Conservation (phyloP, 345 rosid genomes). For the Populus simonii region DNA sequence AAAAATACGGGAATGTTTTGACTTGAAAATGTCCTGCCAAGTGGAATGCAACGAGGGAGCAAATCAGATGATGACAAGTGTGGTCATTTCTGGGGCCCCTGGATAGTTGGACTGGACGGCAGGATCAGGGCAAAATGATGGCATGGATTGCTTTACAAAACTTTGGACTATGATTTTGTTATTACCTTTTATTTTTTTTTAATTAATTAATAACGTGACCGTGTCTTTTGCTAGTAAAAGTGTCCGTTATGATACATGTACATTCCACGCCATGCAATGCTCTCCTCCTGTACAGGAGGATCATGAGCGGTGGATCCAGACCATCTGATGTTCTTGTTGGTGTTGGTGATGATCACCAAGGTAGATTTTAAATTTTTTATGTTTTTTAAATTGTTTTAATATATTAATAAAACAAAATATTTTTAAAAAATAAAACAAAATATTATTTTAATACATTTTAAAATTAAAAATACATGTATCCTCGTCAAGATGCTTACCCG, state of each 20-base stretch:
- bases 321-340: neutral
- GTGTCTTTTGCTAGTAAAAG: neutral
- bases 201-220: neutral
- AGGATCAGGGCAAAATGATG: slow-evolving; percentile 26
- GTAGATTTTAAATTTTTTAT: no score
- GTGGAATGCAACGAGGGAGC: slow-evolving; percentile 16
- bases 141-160: neutral
- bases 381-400: no score
- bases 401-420: no score
- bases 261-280: neutral
- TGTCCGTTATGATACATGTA: neutral
- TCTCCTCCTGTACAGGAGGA: no score
- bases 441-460: no score
- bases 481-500: no score
- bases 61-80: slow-evolving; percentile 14
- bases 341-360: neutral
- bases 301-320: neutral
- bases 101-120: slow-evolving; percentile 32
- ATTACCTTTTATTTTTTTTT: neutral
- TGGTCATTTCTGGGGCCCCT: slow-evolving; percentile 22
- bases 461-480: no score
- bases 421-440: no score
- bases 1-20: slow-evolving; percentile 8
- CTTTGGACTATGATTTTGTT: neutral
- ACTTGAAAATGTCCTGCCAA: slow-evolving; percentile 3